These are phyloP conservation scores for Tricholoma sp. DNA, from an alignment of 768 basidiomycete species.

Conservation along the genomic window DNA sequence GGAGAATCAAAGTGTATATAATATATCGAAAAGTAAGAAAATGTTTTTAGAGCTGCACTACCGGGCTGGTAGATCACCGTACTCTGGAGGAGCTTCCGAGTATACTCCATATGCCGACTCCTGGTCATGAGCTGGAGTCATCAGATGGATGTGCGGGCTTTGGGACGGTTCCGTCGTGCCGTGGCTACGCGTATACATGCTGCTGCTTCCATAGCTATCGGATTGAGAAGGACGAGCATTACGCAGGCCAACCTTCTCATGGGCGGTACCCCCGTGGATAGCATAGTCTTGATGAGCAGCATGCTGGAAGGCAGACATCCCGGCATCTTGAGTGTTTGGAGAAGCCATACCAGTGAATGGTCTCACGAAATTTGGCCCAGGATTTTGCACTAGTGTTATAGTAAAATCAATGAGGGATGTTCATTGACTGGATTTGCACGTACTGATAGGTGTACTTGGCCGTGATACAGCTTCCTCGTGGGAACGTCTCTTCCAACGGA, in stretches of 20 bases:
- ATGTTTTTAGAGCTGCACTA: no score
- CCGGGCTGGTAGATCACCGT: neutral
- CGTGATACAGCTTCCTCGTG: neutral
- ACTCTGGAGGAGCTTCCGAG: neutral
- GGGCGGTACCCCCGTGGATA: neutral
- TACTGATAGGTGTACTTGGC: neutral
- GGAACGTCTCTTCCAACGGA: neutral
- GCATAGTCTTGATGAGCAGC: neutral
- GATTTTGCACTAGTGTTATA: neutral
- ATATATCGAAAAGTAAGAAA: no score
- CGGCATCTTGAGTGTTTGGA: neutral
- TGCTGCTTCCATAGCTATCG: neutral
- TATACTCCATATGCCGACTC: neutral
- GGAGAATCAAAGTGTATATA: no score
- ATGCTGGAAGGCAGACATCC: neutral
- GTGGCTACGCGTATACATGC: neutral
- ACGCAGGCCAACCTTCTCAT: neutral
- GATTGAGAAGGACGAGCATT: neutral
- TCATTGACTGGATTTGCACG: neutral
- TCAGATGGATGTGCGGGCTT: neutral
- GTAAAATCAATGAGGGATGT: neutral
- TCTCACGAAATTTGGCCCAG: neutral
- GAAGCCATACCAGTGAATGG: neutral
- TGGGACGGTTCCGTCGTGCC: neutral
- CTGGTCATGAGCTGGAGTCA: neutral